Conservation (phyloP, 192 early-diverging fungal genomes). For the Lobosporangium transversale region DNA sequence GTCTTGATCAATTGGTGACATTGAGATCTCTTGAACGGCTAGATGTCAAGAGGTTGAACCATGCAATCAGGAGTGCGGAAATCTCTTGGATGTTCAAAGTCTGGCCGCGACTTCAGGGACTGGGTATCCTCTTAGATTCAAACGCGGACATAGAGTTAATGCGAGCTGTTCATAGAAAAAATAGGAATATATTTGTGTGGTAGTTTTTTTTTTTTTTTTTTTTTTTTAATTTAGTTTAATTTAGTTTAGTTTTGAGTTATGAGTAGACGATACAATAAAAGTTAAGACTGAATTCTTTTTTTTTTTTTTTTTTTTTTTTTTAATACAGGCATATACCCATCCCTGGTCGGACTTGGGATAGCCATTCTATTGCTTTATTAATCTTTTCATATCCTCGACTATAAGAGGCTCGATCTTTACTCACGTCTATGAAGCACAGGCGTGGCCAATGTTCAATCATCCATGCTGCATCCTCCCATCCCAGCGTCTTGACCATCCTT, state of each 20-base stretch:
- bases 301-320: neutral
- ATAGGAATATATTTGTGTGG: constrained; percentile 18
- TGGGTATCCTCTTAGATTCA: constrained; percentile 27
- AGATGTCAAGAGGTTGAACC: constrained; percentile 34
- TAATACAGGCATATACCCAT: constrained; percentile 24
- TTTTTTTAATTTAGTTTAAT: neutral
- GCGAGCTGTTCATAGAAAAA: neutral
- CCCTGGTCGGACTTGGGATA: constrained; percentile 24
- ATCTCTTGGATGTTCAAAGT: constrained; percentile 24
- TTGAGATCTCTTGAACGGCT: constrained; percentile 10
- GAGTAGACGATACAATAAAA: neutral
- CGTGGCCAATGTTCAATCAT: constrained; percentile 37
- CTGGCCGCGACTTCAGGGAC: constrained; percentile 15
- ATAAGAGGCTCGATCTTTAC: neutral
- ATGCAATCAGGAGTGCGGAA: constrained; percentile 23
- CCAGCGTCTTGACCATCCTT: neutral
- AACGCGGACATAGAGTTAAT: constrained; percentile 22
- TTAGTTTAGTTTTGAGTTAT: no score
- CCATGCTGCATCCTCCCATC: constrained; percentile 21
- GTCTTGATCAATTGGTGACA: constrained; percentile 2
- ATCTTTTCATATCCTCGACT: constrained; percentile 8
- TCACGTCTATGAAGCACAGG: constrained; percentile 9
- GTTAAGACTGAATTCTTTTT: no score
- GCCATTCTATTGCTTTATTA: constrained; percentile 46
- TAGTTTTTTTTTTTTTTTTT: no score